A percentile compares a stretch with the other conserved stretches of the same genome.
Evolutionary conservation across 2,329 filamentous ascomycete species (phyloP).

Genomic region (Leptographium flavum): DNA sequence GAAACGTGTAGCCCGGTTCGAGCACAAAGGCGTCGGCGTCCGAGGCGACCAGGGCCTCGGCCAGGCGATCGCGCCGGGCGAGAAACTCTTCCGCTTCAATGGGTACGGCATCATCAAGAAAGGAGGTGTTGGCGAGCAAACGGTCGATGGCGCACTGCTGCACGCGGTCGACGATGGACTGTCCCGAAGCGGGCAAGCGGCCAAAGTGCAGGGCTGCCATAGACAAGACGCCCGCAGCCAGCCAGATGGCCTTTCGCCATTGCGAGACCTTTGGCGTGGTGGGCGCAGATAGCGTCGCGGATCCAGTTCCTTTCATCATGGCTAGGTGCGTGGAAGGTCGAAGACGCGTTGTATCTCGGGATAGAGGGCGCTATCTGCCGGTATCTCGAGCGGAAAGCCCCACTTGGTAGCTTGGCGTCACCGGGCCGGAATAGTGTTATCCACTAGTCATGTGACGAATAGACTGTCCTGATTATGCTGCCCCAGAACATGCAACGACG

Average conservation of each 20-base stretch:
- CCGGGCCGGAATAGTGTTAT: too few species aligned
- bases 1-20: conserved; percentile 50
- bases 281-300: background rate
- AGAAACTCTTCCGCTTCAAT: conserved; percentile 38
- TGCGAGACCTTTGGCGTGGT: background rate
- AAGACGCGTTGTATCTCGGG: too few species aligned
- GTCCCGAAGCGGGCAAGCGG: background rate
- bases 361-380: too few species aligned
- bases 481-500: too few species aligned
- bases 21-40: conserved; percentile 43
- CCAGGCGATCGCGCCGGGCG: conserved; percentile 39
- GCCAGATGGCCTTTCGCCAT: background rate
- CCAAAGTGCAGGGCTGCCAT: background rate
- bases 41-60: conserved; percentile 35
- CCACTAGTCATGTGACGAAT: too few species aligned
- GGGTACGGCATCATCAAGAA: conserved; percentile 32
- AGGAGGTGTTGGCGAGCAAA: conserved; percentile 32
- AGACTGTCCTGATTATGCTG: too few species aligned
- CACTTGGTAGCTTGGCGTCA: too few species aligned
- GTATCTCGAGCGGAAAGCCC: too few species aligned
- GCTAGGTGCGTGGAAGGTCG: background rate
- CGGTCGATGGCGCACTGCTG: conserved; percentile 35
- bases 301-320: background rate
- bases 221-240: background rate
- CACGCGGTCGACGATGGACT: conserved; percentile 1